Evolutionary conservation across 352 stramenopile genomes (phyloP).

Genomic region (Thalassiosira hispida): DNA sequence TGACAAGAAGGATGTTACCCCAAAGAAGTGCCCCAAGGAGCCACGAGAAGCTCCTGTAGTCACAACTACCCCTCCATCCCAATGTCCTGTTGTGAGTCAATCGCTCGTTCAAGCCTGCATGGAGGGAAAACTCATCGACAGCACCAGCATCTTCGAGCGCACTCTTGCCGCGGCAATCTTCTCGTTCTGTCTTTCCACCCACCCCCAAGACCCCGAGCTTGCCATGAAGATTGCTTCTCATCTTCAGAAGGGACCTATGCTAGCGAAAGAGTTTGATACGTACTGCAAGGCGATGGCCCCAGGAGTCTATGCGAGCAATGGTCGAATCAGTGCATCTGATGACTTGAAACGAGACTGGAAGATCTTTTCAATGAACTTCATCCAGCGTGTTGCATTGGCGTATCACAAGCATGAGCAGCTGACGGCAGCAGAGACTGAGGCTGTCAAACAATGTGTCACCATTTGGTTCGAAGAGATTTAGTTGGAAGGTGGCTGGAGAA

Average conservation of each 20-base stretch:
- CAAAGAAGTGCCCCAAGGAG: not conserved
- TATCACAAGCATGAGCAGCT: slow-evolving; percentile 7
- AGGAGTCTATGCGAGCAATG: slow-evolving; percentile 2
- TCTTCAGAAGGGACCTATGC: slow-evolving; percentile 35
- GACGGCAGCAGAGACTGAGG: slow-evolving; percentile 15
- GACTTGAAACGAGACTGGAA: slow-evolving; percentile 42
- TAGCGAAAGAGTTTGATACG: slow-evolving; percentile 41
- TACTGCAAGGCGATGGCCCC: slow-evolving; percentile 41
- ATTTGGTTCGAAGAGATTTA: slow-evolving; percentile 35
- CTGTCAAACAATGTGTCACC: slow-evolving; percentile 11
- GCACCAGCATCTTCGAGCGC: slow-evolving; percentile 19
- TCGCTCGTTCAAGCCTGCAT: slow-evolving; percentile 36
- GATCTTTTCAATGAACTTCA: slow-evolving; percentile 38
- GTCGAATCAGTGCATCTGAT: slow-evolving; percentile 15
- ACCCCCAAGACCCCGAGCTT: slow-evolving; percentile 46
- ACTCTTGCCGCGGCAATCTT: slow-evolving; percentile 40
- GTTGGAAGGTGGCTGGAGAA: slow-evolving; percentile 2
- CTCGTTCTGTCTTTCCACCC: slow-evolving; percentile 43
- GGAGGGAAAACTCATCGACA: slow-evolving; percentile 22
- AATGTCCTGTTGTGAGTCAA: slow-evolving; percentile 26
- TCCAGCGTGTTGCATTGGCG: slow-evolving; percentile 16
- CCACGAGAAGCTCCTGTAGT: not conserved
- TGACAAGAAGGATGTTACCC: slow-evolving; percentile 7
- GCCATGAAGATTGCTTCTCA: slow-evolving; percentile 32
- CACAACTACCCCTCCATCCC: slow-evolving; percentile 21